Evolutionary conservation across 768 basidiomycete species (phyloP).

Genomic region (Leucocoprinus birnbaumii): DNA sequence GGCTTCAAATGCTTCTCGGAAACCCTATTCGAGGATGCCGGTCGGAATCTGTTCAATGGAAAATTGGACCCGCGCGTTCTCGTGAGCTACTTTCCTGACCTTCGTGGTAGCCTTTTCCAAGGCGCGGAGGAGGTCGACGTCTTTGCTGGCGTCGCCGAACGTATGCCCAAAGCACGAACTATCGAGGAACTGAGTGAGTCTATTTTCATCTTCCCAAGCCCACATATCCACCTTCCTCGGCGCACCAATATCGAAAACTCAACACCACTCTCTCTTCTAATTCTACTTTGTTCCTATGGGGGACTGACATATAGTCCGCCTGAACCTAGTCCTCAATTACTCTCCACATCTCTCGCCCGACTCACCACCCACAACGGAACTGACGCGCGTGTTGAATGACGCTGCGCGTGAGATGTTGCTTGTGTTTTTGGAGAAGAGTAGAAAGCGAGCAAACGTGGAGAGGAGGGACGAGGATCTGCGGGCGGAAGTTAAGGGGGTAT

Average conservation of each 20-base stretch:
- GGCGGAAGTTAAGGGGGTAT: not conserved
- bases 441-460: conserved; percentile 41
- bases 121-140: conserved; percentile 59
- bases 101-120: conserved; percentile 64
- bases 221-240: conserved; percentile 13
- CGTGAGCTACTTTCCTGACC: conserved; percentile 74
- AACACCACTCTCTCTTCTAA: conserved; percentile 22
- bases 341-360: conserved; percentile 79
- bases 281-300: conserved; percentile 23
- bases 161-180: conserved; percentile 63
- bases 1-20: conserved; percentile 78
- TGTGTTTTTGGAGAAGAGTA: conserved; percentile 60
- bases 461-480: conserved; percentile 20
- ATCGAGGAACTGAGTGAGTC: conserved; percentile 88
- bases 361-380: conserved; percentile 68
- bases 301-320: conserved; percentile 74
- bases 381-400: conserved; percentile 57
- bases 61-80: conserved; percentile 83
- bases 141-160: conserved; percentile 71
- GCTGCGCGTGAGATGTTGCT: conserved; percentile 79
- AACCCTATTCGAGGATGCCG: conserved; percentile 83
- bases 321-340: conserved; percentile 90
- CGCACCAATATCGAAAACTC: conserved; percentile 20
- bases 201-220: conserved; percentile 21
- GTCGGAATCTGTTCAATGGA: conserved; percentile 72